These are phyloP conservation scores for Penicillium tannophilum DNA, from an alignment of 495 filamentous ascomycete species.

Conservation along the genomic window DNA sequence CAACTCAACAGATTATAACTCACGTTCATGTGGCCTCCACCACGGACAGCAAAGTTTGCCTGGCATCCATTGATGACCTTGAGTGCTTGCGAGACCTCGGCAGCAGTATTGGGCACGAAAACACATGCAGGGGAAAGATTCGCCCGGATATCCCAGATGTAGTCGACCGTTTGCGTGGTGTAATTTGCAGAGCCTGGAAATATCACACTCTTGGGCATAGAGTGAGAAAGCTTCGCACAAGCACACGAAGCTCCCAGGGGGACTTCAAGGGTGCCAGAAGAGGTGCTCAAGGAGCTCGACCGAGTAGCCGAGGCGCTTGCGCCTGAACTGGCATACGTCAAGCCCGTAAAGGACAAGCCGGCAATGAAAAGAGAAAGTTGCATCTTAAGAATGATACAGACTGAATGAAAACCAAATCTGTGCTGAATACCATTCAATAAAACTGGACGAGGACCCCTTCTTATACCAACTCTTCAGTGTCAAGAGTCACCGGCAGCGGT, in stretches of 20 bases:
- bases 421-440: no score
- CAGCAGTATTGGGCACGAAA: conserved; percentile 27
- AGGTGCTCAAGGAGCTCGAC: not conserved
- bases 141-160: conserved; percentile 31
- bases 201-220: conserved; percentile 7
- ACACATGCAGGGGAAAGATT: conserved; percentile 37
- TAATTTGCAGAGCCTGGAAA: conserved; percentile 21
- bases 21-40: conserved; percentile 40
- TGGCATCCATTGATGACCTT: conserved; percentile 19
- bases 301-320: not conserved
- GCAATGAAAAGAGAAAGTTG: no score
- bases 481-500: no score
- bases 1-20: not conserved
- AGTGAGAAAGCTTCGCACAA: conserved; percentile 21
- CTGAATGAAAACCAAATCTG: no score
- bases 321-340: not conserved
- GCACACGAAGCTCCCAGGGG: conserved; percentile 12
- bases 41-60: conserved; percentile 40
- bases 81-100: conserved; percentile 31
- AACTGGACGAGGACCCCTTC: no score
- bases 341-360: not conserved
- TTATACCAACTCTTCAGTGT: no score
- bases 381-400: no score
- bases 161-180: conserved; percentile 14
- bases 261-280: not conserved